Evolutionary conservation across 129 eudicot genomes (phyloP), one percentile per base, ranked within the genome.

Genomic region (Kitagawia praeruptora): DNA sequence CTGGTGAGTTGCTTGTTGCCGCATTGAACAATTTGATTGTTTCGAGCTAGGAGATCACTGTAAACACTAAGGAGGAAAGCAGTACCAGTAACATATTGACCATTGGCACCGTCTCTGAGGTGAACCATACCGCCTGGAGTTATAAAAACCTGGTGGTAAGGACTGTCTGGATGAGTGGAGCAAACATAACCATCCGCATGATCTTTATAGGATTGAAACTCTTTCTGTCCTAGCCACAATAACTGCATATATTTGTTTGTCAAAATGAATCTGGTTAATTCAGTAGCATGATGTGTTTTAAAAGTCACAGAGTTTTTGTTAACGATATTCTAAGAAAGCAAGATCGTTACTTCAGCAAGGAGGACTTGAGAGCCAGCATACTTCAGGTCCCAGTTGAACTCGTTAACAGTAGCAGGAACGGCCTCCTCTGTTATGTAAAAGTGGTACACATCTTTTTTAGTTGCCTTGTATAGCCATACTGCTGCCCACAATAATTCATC

Each of bases 401-500:
- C 98, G 67, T 76, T 61, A 14, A 91, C 95, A 12, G 48, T 54
- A 41, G 91, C 88, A 85, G 85, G 79, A n/a, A 86, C 81, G 45
- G 95, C 81, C 74, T 90, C 89, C 10, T 89, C 93, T 73, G 28
- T 45, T 78, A 93, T 79, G 38, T 85, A 89, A 10, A 85, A 75
- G 47, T 82, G 69, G 80, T 87, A 93, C 0, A 76, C n/a, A 25
- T 85, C 76, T 23, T 76, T 78, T 53, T 76, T 83, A 23, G 93
- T 88, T 75, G 98, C 97, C 41, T 48, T 80, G 83, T 81, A 91
- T 64, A 93, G 77, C 98, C 98, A 93, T 80, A 95, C 46, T 85
- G 98, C 97, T 23, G 90, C 97, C 98, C 98, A 93, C 75, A 89
- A 76, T 61, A 93, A 82, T 89, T 93, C 98, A 84, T 93, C 98